phyloP scores from a whole-genome alignment of 139 green algal species.

The Nannochloris sp. region DNA sequence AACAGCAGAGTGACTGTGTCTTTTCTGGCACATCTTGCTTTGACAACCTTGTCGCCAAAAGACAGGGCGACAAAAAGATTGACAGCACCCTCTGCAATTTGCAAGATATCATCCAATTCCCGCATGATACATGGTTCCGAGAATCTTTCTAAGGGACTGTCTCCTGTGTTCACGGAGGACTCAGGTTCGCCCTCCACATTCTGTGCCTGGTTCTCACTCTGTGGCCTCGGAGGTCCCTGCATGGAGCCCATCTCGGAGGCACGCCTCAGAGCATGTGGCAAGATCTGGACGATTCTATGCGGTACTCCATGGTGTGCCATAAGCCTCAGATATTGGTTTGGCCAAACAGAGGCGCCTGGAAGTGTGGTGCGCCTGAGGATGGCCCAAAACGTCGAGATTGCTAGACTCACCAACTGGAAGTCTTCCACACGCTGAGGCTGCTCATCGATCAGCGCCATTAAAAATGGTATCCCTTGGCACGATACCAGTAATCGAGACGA shows the following conservation, averaged over 20 bases:
- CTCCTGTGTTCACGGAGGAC: not conserved
- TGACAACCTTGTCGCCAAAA: slow-evolving; percentile 53
- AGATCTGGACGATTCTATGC: not conserved
- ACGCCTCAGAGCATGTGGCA: slow-evolving; percentile 19
- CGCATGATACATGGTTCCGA: not conserved
- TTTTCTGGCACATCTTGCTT: slow-evolving; percentile 39
- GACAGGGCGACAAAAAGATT: slow-evolving; percentile 18
- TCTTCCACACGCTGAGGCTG: slow-evolving; percentile 2
- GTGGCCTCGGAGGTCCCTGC: not conserved
- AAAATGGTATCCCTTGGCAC: slow-evolving; percentile 34
- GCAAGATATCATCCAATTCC: not conserved
- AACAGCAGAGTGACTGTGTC: slow-evolving; percentile 14
- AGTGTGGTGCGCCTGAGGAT: slow-evolving; percentile 7
- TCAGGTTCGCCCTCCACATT: not conserved
- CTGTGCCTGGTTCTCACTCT: not conserved
- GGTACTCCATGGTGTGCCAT: slow-evolving; percentile 18
- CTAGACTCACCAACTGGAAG: slow-evolving; percentile 7
- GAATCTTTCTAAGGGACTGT: no score
- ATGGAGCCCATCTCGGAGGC: slow-evolving; percentile 1
- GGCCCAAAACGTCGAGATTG: slow-evolving; percentile 10
- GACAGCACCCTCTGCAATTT: not conserved
- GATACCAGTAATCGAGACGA: slow-evolving; percentile 64
- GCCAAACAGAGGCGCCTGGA: slow-evolving; percentile 1
- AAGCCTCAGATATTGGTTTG: slow-evolving; percentile 20
- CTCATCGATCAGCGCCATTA: slow-evolving; percentile 22